These are phyloP conservation scores for Hypoxylon sp. DNA, from an alignment of 2,329 filamentous ascomycete species.

Conservation along the genomic window DNA sequence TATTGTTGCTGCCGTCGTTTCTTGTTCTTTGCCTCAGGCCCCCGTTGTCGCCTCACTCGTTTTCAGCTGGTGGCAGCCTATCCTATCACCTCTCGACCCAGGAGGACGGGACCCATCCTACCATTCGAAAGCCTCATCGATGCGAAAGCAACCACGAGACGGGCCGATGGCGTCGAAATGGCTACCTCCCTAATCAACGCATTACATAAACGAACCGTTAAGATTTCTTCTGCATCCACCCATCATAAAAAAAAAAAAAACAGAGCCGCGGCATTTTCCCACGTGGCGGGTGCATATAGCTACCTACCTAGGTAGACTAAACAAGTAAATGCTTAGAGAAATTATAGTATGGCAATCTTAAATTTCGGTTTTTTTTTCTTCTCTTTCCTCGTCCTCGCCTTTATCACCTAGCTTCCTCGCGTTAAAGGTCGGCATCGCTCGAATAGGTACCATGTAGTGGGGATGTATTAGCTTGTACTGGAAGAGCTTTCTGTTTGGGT, in stretches of 20 bases:
- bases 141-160: constrained; percentile 5
- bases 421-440: too few species aligned
- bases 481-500: too few species aligned
- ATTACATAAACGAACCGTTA: too few species aligned
- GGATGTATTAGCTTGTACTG: neutral
- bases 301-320: too few species aligned
- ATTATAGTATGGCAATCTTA: constrained; percentile 7
- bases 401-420: too few species aligned
- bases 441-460: neutral
- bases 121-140: constrained; percentile 7
- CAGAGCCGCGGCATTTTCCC: constrained; percentile 22
- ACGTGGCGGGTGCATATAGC: constrained; percentile 20
- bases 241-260: constrained; percentile 8
- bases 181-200: too few species aligned
- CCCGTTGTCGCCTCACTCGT: constrained; percentile 22
- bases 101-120: too few species aligned
- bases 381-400: too few species aligned
- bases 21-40: constrained; percentile 3
- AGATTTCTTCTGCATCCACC: constrained; percentile 8
- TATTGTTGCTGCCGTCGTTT: too few species aligned
- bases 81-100: too few species aligned
- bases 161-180: constrained; percentile 23
- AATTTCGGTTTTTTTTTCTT: constrained; percentile 4
- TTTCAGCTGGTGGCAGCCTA: constrained; percentile 19
- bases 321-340: too few species aligned